Evolutionary conservation across 225 moss, liverwort and hornwort species (phyloP).

Genomic region (Polytrichum commune): DNA sequence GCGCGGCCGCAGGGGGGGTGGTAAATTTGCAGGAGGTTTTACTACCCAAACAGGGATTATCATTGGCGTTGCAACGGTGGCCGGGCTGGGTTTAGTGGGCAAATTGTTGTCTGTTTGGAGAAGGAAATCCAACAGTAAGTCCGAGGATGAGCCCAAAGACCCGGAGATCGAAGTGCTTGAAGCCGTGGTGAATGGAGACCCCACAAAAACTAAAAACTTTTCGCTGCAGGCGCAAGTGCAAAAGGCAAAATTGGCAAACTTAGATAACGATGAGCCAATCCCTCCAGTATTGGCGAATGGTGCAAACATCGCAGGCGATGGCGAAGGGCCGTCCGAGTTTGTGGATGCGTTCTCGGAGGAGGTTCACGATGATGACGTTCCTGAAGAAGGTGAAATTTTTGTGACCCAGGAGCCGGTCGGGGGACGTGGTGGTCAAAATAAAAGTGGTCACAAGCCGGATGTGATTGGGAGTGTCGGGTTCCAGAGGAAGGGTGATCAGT

Average conservation of each 20-base stretch:
- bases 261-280: slow-evolving; percentile 50
- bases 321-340: slow-evolving; percentile 25
- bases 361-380: slow-evolving; percentile 23
- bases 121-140: slow-evolving; percentile 9
- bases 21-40: neutral
- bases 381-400: slow-evolving; percentile 28
- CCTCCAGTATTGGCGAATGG: slow-evolving; percentile 20
- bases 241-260: slow-evolving; percentile 36
- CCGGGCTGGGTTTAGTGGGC: slow-evolving; percentile 34
- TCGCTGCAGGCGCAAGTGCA: slow-evolving; percentile 45
- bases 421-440: neutral
- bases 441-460: slow-evolving; percentile 7
- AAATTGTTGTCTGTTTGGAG: slow-evolving; percentile 28
- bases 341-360: slow-evolving; percentile 54
- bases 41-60: slow-evolving; percentile 30
- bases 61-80: slow-evolving; percentile 29
- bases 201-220: neutral
- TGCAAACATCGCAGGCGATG: slow-evolving; percentile 3
- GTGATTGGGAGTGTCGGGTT: slow-evolving; percentile 6
- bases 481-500: slow-evolving; percentile 25
- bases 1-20: neutral
- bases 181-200: slow-evolving; percentile 21
- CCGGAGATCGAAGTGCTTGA: slow-evolving; percentile 36
- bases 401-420: slow-evolving; percentile 51
- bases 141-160: slow-evolving; percentile 17